These are phyloP conservation scores for Rauvolfia tetraphylla DNA, from an alignment of 257 asterid species.

Conservation along the genomic window DNA sequence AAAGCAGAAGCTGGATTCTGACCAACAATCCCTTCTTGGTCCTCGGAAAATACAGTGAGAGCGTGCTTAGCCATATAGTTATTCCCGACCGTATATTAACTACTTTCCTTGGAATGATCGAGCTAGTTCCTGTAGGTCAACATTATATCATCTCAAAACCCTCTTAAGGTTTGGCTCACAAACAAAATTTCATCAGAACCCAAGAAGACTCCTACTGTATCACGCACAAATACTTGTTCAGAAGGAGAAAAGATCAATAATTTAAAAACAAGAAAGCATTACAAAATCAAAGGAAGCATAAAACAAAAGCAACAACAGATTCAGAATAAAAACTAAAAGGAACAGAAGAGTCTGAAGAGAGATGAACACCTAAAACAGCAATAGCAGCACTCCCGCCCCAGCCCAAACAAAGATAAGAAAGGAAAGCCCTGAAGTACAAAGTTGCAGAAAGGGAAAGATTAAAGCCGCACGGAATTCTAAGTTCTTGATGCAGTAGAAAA, in stretches of 20 bases:
- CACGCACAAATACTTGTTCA: not conserved
- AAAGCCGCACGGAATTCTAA: constrained; percentile 4
- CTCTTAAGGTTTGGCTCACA: constrained; percentile 5
- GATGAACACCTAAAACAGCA: not conserved
- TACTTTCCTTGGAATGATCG: constrained; percentile 6
- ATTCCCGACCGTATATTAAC: constrained; percentile 4
- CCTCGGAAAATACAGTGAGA: constrained; percentile 34
- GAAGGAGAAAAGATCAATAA: not conserved
- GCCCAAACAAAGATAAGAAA: not conserved
- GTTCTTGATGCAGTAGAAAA: not conserved
- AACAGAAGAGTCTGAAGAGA: not conserved
- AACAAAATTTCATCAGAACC: not conserved
- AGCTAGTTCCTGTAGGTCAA: constrained; percentile 21
- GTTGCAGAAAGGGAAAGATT: not conserved
- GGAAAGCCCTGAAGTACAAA: not conserved
- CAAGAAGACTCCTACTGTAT: not conserved
- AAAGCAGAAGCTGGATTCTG: constrained; percentile 26
- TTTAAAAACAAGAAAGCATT: not conserved
- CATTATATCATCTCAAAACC: constrained; percentile 16
- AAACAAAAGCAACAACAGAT: not conserved
- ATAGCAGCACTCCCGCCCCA: too few relatives aligned
- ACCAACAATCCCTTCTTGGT: constrained; percentile 33
- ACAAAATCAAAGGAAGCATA: not conserved
- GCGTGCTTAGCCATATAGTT: constrained; percentile 39
- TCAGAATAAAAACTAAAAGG: constrained; percentile 6